Base-by-base conservation (phyloP, 352 stramenopile genomes). In the Pythium apleroticum region DNA sequence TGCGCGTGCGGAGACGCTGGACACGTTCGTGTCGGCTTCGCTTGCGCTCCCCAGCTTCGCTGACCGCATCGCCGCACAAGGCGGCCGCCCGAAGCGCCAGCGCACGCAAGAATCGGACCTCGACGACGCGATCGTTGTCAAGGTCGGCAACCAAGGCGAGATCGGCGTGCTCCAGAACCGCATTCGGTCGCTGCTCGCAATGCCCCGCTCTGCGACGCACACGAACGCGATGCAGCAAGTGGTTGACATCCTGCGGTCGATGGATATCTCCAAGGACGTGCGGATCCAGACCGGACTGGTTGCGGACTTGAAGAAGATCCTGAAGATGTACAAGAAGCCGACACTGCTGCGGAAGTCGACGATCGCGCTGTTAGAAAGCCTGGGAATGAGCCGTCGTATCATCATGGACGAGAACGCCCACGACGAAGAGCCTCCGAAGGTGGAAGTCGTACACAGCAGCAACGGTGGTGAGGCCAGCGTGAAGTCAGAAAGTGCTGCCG, bases 261-360 rank as follows among this genome's bases (percentile, higher is more conserved):
- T 95, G 77, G 86, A 90, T 17, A 71, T 95, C 33, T 72, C 86
- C 4, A 73, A 72, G 4, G 84, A 92, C n/a, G 81, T 90, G 24
- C 81, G 84, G 17, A 79, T 91, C 22, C 78, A 90, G 53, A 89
- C 84, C 9, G 78, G 77, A 4, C 57, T 95, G 14, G 82, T 91
- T 22, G 80, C 77, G 0, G 82, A 95, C 24, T 60, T 95, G 24
- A 93, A 95, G 72, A 79, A 74, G 33, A 84, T 95, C 63, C 68
- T 95, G 25, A 91, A 88, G 58, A 68, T 73, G 0, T 93, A 90
- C 64, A 89, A 80, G 63, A 93, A 93, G 73, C 86, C 86, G n/a
- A 89, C 80, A 22, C 72, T 93, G 43, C 61, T 95, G 41, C 86
- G 86, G 14, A 89, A 88, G 60, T 71, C 78, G 48, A 91, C 81